phyloP scores from a whole-genome alignment of 768 basidiomycete genomes.

The Rhodotorula graminis region DNA sequence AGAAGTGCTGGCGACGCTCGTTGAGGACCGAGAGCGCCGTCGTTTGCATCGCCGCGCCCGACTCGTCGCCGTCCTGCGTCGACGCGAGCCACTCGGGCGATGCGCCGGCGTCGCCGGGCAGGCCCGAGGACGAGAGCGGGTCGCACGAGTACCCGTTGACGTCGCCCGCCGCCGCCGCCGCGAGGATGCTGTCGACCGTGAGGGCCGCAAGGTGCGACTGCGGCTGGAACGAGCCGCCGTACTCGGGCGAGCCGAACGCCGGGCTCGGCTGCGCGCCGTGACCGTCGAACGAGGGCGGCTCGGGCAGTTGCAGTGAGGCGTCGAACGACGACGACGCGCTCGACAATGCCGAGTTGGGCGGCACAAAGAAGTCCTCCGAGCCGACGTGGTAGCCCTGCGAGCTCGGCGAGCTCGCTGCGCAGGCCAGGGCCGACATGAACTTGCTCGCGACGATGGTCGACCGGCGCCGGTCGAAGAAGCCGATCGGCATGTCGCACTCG shows the following conservation, averaged over 20 bases:
- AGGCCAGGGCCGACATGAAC: neutral
- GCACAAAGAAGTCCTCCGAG: conserved; percentile 12
- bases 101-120: neutral
- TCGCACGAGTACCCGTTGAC: neutral
- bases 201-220: neutral
- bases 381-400: conserved; percentile 26
- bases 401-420: neutral
- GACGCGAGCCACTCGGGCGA: neutral
- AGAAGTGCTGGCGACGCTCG: neutral
- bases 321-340: neutral
- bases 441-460: conserved; percentile 29
- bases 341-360: conserved; percentile 6
- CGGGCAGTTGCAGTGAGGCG: neutral
- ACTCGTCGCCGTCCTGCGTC: neutral
- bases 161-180: neutral
- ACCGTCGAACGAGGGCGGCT: neutral
- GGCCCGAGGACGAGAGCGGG: neutral
- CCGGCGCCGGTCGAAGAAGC: conserved; percentile 7
- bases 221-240: conserved; percentile 5
- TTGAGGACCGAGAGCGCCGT: conserved; percentile 17
- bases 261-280: neutral
- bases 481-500: conserved; percentile 1
- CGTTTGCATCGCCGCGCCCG: conserved; percentile 4
- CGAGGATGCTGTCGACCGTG: neutral
- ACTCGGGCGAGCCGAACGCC: conserved; percentile 17